Evolutionary conservation across 2,329 filamentous ascomycete species (phyloP), one percentile per base, ranked within the genome.

Genomic region (Helminthosporium solani): DNA sequence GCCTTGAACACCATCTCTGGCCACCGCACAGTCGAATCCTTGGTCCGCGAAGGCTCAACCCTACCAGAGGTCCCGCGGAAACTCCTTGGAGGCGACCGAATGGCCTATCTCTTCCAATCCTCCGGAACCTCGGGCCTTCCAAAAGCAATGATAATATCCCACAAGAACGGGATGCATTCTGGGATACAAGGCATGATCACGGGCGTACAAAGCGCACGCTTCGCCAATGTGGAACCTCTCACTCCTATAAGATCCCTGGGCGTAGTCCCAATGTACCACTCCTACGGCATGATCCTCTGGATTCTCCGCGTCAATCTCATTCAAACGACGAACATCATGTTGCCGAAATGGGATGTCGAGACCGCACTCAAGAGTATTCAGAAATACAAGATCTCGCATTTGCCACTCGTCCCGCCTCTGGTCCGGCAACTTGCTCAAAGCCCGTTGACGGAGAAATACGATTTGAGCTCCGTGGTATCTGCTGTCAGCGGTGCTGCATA

Each of bases 111-210:
- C 4, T 66, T 65, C 47, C 63, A 65, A 20, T 61, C 54, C 0
- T 59, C 54, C 3, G 65, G 64, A 0, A 67, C 64, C 0, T 64
- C 58, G 1, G 63, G 65, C 0, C 53, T 67, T 0, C 64, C 65
- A 2, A 68, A 68, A 35, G 63, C 62, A 7, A 65, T 66, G 62
- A 65, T 66, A 52, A 67, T 66, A 7, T 53, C 62, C 4, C 64
- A 67, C 47, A 51, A 47, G 7, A 63, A 64, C 19, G 62, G 58
- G 1, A 52, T 56, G 14, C 49, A 57, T 40, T 64, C 61, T 1
- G 58, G 61, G 1, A 53, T 64, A 12, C 62, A 66, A 30, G 53
- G 54, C 7, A 57, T 64, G 34, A 55, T 59, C 3, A 61, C 55
- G 2, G 54, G 52, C 2, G 48, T 52, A 2, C 63, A 64, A 51